Base-by-base conservation (phyloP, 345 rosid species). In the Dipteronia sinensis region DNA sequence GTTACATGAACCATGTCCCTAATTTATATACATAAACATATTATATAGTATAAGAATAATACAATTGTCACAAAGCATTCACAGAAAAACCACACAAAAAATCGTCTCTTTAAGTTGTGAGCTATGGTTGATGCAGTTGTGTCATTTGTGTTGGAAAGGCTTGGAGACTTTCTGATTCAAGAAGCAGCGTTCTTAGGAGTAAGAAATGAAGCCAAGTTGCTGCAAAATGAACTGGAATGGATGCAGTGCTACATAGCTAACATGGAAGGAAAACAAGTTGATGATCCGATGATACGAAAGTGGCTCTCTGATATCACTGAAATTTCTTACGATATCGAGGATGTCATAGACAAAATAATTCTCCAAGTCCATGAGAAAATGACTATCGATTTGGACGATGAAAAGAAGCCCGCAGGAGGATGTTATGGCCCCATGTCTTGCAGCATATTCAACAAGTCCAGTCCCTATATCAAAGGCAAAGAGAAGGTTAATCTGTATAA, bases 311-410 rank as follows among this genome's bases (percentile, higher is more conserved):
- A 77, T 3, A 83, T 85, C 74, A 73, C 77, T 76, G 74, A 76
- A 51, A 70, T 79, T 34, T 77, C 84, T 11, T 81, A 85, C 5
- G 86, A 83, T 69, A 73, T 83, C 13, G 86, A 85, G 22, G 84
- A 83, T 67, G 53, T 83, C 67, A 71, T 85, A 11, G 85, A 81
- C 29, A 75, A 67, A 2, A 71, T 67, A 13, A 63, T 80, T 70
- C 80, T 82, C 64, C 53, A 13, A 62, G 72, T 47, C 34, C 34
- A 31, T 31, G 34, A 31, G 34, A 31, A 31, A 31, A 31, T 4
- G 6, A 31, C 34, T 31, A 31, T 31, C 34, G 34, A 31, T 31
- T 31, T 31, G 34, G 34, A 31, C 6, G 5, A 31, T 4, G 34
- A 31, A 31, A 31, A 3, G 34, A 31, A 31, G 34, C 34, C 6